Conservation (phyloP, 805 yeast genomes). For the Teunomyces cretensis region DNA sequence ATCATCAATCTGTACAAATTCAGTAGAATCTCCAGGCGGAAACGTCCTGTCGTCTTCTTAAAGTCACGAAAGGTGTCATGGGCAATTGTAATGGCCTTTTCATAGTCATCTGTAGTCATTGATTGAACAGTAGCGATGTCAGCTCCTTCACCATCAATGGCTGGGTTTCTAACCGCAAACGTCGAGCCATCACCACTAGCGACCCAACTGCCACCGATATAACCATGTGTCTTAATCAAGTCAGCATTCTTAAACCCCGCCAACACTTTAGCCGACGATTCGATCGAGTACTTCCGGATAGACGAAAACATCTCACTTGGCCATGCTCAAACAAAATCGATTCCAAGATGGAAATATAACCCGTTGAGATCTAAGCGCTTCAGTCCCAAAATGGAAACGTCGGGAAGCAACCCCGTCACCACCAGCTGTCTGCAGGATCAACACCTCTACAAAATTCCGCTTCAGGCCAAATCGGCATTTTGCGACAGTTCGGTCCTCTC, state of each 20-base stretch:
- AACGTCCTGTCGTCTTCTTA: conserved; percentile 54
- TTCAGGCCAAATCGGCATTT: background rate
- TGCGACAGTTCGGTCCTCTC: background rate
- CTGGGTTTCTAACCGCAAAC: conserved; percentile 78
- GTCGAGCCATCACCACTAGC: conserved; percentile 38
- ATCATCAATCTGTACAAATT: conserved; percentile 53
- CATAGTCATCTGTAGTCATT: conserved; percentile 47
- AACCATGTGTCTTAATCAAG: conserved; percentile 60
- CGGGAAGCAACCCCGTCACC: background rate
- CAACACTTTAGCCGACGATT: conserved; percentile 10
- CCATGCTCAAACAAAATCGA: background rate
- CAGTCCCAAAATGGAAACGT: background rate
- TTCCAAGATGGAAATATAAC: background rate
- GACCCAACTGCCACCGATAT: conserved; percentile 76
- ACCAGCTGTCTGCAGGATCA: background rate
- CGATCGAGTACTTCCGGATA: background rate
- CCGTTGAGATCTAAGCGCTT: background rate
- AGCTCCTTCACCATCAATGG: conserved; percentile 29
- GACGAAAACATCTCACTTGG: background rate
- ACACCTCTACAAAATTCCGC: too few species aligned
- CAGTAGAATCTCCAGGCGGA: conserved; percentile 52
- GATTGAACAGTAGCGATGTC: conserved; percentile 54
- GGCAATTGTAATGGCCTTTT: conserved; percentile 58
- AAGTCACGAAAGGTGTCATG: conserved; percentile 50
- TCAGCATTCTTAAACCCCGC: conserved; percentile 42